phyloP scores from a whole-genome alignment of 208 protist species.

The Entamoeba nuttalli region DNA sequence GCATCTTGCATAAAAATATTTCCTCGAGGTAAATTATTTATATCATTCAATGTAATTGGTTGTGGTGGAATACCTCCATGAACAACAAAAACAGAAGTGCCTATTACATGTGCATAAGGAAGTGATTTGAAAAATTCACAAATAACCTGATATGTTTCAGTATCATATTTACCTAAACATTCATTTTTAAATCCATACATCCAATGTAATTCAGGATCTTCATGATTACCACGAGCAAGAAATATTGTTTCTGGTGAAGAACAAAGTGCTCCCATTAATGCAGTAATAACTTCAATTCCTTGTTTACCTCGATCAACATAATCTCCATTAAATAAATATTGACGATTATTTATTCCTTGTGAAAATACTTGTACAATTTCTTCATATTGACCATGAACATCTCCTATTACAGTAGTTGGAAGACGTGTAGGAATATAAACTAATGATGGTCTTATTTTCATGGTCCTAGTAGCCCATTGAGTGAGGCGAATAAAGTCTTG shows the following conservation, averaged over 20 bases:
- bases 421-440: neutral
- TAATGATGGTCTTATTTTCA: neutral
- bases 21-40: neutral
- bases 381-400: slow-evolving; percentile 97
- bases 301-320: slow-evolving; percentile 57
- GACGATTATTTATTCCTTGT: slow-evolving; percentile 52
- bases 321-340: slow-evolving; percentile 29
- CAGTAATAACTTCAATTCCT: slow-evolving; percentile 49
- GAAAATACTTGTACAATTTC: slow-evolving; percentile 84
- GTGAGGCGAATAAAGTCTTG: neutral
- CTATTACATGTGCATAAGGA: neutral
- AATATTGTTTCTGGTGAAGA: slow-evolving; percentile 20
- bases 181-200: slow-evolving; percentile 31
- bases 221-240: slow-evolving; percentile 35
- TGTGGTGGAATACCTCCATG: slow-evolving; percentile 30
- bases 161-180: slow-evolving; percentile 14
- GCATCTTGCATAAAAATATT: neutral
- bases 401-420: slow-evolving; percentile 65
- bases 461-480: neutral
- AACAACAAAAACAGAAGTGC: slow-evolving; percentile 12
- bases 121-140: slow-evolving; percentile 20
- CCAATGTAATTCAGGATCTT: neutral
- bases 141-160: neutral
- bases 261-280: slow-evolving; percentile 54
- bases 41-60: slow-evolving; percentile 2